Evolutionary conservation across 768 basidiomycete species (phyloP).

Genomic region (Crucibulum laeve): DNA sequence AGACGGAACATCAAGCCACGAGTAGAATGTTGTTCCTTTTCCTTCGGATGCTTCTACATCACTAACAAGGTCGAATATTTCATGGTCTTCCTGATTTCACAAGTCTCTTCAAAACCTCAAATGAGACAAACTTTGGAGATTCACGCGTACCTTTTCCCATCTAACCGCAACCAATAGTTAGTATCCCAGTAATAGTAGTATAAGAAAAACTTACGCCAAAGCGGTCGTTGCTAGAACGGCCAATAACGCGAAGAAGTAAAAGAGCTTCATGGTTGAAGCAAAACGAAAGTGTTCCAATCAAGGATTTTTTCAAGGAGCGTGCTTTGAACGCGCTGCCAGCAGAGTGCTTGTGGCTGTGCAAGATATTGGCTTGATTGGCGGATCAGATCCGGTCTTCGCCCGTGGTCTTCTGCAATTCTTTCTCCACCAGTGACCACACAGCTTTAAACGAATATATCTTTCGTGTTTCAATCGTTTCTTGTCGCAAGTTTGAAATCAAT

Average conservation of each 20-base stretch:
- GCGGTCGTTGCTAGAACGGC: slow-evolving; percentile 48
- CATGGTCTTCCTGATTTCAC: slow-evolving; percentile 77
- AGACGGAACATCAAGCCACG: slow-evolving; percentile 79
- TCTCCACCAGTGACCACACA: too few species aligned
- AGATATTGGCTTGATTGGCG: too few species aligned
- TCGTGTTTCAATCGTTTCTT: too few species aligned
- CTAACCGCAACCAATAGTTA: slow-evolving; percentile 25
- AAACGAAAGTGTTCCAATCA: too few species aligned
- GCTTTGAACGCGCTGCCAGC: slow-evolving; percentile 1
- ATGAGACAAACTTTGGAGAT: neutral
- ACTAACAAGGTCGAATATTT: slow-evolving; percentile 91
- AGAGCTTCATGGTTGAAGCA: slow-evolving; percentile 44
- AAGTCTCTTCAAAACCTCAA: neutral
- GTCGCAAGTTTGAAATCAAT: neutral
- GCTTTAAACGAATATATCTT: too few species aligned
- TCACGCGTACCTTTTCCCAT: slow-evolving; percentile 61
- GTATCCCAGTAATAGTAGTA: slow-evolving; percentile 2
- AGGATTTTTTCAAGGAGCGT: neutral
- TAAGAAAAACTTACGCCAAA: slow-evolving; percentile 48
- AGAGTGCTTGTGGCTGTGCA: too few species aligned
- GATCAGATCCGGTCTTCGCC: too few species aligned
- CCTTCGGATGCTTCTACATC: slow-evolving; percentile 81
- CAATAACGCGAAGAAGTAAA: slow-evolving; percentile 41
- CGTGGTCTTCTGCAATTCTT: too few species aligned
- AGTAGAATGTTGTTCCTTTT: slow-evolving; percentile 95